Evolutionary conservation across 768 basidiomycete genomes (phyloP), one percentile per base, ranked within the genome.

Genomic region (Kwoniella dendrophila): DNA sequence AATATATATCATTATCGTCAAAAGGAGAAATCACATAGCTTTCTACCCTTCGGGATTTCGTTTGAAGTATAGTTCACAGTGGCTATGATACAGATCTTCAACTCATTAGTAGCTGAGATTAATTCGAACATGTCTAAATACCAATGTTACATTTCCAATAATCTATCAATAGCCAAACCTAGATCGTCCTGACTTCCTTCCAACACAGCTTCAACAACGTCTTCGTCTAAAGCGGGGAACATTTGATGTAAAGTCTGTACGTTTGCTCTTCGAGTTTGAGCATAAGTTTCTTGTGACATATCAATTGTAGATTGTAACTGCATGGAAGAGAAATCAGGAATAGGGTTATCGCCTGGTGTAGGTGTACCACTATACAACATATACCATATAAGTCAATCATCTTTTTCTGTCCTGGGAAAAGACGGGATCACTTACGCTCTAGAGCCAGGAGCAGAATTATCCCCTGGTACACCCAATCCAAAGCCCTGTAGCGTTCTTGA

Each of bases 151-250:
- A 74, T 74, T 34, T 73, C 74, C 59, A 75, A 58, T 36, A 73
- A 66, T 41, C 69, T 48, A 68, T 95, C 93, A 69, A 95, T 93
- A 74, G 90, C 93, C 83, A 85, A 86, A 41, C 92, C 92, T 59
- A 96, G 74, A 81, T 96, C 92, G 20, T 90, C 90, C 7, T 85
- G 85, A 70, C 92, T 92, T 45, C 90, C 91, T 75, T 95, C 92
- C 60, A 95, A 80, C 34, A 97, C 91, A 85, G 86, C 88, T 62
- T 92, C 90, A 41, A 92, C 84, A 32, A 96, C 86, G 78, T 94
- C 94, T 47, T 77, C 77, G 72, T 97, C 94, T 66, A 89, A 82
- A 10, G 77, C 78, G 1, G 93, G 93, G 83, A 97, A 97, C 64
- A 95, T 95, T 80, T 94, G 91, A 58, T 84, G 79, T 64, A 97